Evolutionary conservation across 2,329 filamentous ascomycete genomes (phyloP), one percentile per base, ranked within the genome.

Genomic region (Penicillium rolfsii): DNA sequence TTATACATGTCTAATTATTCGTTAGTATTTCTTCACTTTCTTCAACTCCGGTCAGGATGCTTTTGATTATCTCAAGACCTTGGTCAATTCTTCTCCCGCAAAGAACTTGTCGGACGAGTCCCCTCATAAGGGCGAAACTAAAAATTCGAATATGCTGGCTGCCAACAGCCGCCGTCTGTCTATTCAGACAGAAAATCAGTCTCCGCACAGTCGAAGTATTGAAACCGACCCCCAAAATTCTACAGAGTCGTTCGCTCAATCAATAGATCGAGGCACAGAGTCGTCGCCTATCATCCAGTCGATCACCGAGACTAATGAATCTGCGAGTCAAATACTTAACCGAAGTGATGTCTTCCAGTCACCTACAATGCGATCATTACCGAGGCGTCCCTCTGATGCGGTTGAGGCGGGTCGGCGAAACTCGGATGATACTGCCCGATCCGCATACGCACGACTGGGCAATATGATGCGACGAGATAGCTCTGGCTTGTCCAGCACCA

Each of bases 1-100:
- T 16, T 22, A 11, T 26, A 28, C 14, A 24, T 36, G 38, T 49
- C 70, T 74, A 52, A 72, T 40, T 12, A n/a, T n/a, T n/a, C 8
- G 48, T 11, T 61, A 93, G 87, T 97, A 98, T 74, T 98, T 96
- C 75, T 98, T 99, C 76, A 95, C 93, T 0, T 98, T 98, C 77
- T 97, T 97, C 74, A 90, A 87, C 67, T 89, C 89, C 64, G 93
- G 93, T 6, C 88, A 90, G 70, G 91, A 97, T 69, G 94, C 92
- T 14, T 86, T 96, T 64, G 87, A 89, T 53, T 85, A 95, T 2
- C 81, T 99, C 55, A 90, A 87, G 64, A 85, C 87, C 45, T 80
- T 96, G 56, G 84, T 93, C 9, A 88, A 90, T 52, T 87, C 89
- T 64, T 84, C 86, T 26, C 80, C 85, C 57, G 76, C 81, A 53